These are phyloP conservation scores for Penicillium sp. DNA, from an alignment of 2,329 filamentous ascomycete genomes.

Conservation along the genomic window DNA sequence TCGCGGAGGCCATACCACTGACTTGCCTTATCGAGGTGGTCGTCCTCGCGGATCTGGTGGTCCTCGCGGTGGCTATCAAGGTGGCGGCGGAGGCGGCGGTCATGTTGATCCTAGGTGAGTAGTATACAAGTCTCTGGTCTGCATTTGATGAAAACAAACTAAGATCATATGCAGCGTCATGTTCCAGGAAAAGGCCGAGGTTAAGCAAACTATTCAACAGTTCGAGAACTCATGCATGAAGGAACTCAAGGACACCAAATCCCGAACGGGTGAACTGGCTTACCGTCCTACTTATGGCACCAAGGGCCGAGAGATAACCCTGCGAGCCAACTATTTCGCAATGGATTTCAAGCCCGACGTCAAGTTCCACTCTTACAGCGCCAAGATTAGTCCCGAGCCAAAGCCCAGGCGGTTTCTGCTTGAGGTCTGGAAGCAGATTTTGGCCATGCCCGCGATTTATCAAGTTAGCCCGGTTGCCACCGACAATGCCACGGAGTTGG, in stretches of 20 bases:
- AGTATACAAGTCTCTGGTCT: background rate
- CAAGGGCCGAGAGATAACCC: background rate
- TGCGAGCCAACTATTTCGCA: conserved; percentile 22
- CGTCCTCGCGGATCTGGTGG: conserved; percentile 3
- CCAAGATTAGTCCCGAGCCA: conserved; percentile 7
- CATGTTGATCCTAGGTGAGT: conserved; percentile 3
- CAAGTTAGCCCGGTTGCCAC: conserved; percentile 3
- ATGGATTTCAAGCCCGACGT: conserved; percentile 8
- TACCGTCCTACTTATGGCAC: conserved; percentile 21
- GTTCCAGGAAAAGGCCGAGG: background rate
- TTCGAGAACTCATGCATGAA: conserved; percentile 12
- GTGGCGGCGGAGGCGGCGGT: background rate
- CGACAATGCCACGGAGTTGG: conserved; percentile 16
- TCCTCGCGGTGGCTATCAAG: conserved; percentile 7
- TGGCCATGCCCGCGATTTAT: background rate
- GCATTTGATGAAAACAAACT: background rate
- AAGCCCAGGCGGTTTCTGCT: conserved; percentile 1
- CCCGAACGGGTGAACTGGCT: background rate
- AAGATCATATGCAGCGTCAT: conserved; percentile 9
- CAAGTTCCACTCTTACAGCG: conserved; percentile 8
- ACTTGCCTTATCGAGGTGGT: background rate
- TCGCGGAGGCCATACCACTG: background rate
- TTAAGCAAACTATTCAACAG: background rate
- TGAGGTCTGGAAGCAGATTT: conserved; percentile 10
- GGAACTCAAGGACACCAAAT: background rate